phyloP scores from a whole-genome alignment of 768 basidiomycete species.

The Naganishia vaughanmartiniae region DNA sequence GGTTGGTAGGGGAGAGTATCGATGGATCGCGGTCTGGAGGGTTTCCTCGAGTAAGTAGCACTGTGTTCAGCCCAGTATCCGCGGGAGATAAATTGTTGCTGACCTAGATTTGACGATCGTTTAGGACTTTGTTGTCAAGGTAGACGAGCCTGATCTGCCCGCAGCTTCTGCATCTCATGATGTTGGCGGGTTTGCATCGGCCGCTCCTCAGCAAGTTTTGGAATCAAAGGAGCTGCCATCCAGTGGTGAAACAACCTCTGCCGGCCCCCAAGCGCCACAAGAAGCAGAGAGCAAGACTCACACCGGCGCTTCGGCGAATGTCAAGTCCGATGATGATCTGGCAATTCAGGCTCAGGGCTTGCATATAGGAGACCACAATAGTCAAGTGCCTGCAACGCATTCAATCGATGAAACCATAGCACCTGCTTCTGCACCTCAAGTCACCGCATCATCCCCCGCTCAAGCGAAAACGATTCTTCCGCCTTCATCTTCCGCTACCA shows the following conservation, averaged over 20 bases:
- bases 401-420: background rate
- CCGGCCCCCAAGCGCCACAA: background rate
- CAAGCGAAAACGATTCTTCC: background rate
- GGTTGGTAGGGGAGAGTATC: constrained; percentile 48
- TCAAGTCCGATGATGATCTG: background rate
- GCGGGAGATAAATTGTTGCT: background rate
- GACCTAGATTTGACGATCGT: background rate
- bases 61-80: background rate
- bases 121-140: constrained; percentile 48
- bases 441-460: background rate
- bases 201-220: background rate
- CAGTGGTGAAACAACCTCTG: background rate
- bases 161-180: background rate
- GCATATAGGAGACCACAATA: background rate
- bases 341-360: background rate
- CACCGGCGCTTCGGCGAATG: background rate
- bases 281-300: background rate
- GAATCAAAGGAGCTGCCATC: background rate
- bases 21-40: constrained; percentile 48
- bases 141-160: constrained; percentile 28
- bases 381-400: background rate
- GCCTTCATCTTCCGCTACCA: constrained; percentile 24
- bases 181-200: background rate
- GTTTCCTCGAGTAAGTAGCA: constrained; percentile 45
- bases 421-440: background rate